Conservation (phyloP, 352 stramenopile genomes). For the Halophytophthora batemanensis region DNA sequence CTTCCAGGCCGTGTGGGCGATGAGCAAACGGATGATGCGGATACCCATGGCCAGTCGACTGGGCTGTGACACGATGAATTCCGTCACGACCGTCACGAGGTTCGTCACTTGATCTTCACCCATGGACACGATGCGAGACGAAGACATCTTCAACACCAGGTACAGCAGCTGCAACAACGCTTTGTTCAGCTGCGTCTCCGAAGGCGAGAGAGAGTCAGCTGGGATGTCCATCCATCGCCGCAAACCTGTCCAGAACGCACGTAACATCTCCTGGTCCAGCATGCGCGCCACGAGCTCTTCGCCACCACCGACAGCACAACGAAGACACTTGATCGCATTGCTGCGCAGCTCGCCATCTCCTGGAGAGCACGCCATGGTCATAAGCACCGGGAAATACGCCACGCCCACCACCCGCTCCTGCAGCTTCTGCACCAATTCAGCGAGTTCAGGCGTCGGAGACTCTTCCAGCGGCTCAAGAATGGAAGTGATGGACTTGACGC, state of each 20-base stretch:
- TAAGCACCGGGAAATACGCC: slow-evolving; percentile 61
- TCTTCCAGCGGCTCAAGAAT: slow-evolving; percentile 46
- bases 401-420: slow-evolving; percentile 57
- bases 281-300: slow-evolving; percentile 53
- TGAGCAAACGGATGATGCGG: slow-evolving; percentile 76
- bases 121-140: slow-evolving; percentile 45
- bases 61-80: slow-evolving; percentile 60
- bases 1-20: slow-evolving; percentile 58
- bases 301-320: slow-evolving; percentile 53
- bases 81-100: slow-evolving; percentile 64
- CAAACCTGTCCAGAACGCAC: slow-evolving; percentile 59
- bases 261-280: slow-evolving; percentile 71
- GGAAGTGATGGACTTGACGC: slow-evolving; percentile 45
- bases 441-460: slow-evolving; percentile 33
- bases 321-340: slow-evolving; percentile 72
- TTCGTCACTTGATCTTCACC: slow-evolving; percentile 58
- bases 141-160: slow-evolving; percentile 58
- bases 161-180: slow-evolving; percentile 66
- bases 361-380: slow-evolving; percentile 52
- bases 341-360: slow-evolving; percentile 41
- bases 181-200: slow-evolving; percentile 37
- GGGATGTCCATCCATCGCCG: slow-evolving; percentile 60
- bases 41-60: slow-evolving; percentile 53
- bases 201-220: slow-evolving; percentile 23
- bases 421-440: slow-evolving; percentile 48